Conservation (phyloP, 2,329 filamentous ascomycete genomes). For the Pestalotiopsis fici region DNA sequence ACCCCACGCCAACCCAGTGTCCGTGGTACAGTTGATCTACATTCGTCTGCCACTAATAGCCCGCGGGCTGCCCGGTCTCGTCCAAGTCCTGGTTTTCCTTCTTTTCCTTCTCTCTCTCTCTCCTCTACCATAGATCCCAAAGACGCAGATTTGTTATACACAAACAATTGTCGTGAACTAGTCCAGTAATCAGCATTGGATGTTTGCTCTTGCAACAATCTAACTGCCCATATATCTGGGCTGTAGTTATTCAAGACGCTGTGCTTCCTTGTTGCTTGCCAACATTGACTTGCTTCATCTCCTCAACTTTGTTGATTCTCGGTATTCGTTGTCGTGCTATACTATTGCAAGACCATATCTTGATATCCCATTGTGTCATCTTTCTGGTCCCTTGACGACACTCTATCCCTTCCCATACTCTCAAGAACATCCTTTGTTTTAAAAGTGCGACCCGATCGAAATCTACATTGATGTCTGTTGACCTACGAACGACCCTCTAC, state of each 20-base stretch:
- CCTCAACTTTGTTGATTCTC: not conserved
- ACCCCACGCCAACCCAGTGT: constrained; percentile 3
- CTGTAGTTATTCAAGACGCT: constrained; percentile 7
- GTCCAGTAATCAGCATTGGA: constrained; percentile 2
- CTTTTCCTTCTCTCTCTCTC: not conserved
- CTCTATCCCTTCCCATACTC: not conserved
- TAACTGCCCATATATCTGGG: constrained; percentile 5
- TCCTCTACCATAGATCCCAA: not conserved
- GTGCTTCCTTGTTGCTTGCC: constrained; percentile 8
- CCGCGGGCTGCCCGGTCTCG: not conserved
- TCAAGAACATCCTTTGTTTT: not conserved
- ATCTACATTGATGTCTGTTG: constrained; percentile 61
- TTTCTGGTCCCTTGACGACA: not conserved
- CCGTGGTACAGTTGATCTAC: constrained; percentile 7
- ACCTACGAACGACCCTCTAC: constrained; percentile 55
- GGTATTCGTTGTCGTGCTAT: not conserved
- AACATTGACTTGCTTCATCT: not conserved
- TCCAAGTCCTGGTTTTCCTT: not conserved
- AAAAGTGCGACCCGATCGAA: constrained; percentile 24
- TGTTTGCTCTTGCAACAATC: constrained; percentile 10
- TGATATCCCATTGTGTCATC: not conserved
- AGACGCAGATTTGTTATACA: not conserved
- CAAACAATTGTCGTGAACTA: not conserved
- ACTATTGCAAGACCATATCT: not conserved
- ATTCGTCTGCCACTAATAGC: not conserved